Percentiles rank a stretch among this genome's conserved stretches.
Evolutionary conservation across 371 early-diverging fungal genomes (phyloP).

Genomic region (Furculomyces boomerangus): DNA sequence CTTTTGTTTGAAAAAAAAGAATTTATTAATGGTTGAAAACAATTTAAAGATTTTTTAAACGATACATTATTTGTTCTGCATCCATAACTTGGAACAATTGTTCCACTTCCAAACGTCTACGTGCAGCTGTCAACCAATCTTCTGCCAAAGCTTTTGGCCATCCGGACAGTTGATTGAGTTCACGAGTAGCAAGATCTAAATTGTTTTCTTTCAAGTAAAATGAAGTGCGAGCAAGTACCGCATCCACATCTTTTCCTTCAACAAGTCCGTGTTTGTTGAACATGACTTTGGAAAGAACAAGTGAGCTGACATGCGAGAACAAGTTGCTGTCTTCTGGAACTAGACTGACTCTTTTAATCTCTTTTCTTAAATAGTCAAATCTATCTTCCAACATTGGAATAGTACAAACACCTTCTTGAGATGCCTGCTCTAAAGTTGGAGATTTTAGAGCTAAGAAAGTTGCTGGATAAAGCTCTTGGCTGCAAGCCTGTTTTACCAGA

Average conservation of each 20-base stretch:
- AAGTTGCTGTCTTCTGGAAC: conserved; percentile 75
- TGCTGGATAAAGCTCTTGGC: conserved; percentile 38
- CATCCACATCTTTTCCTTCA: conserved; percentile 75
- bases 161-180: conserved; percentile 82
- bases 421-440: conserved; percentile 24
- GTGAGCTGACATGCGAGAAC: conserved; percentile 61
- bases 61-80: not conserved
- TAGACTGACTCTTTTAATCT: conserved; percentile 63
- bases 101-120: conserved; percentile 69
- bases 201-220: conserved; percentile 56
- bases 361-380: conserved; percentile 45
- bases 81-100: conserved; percentile 59
- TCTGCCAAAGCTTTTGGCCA: conserved; percentile 78
- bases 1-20: not conserved
- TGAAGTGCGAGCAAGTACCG: conserved; percentile 65
- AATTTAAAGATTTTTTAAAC: not conserved
- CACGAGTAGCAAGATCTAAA: conserved; percentile 77
- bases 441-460: conserved; percentile 41
- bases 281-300: conserved; percentile 54
- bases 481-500: conserved; percentile 26
- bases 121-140: conserved; percentile 79
- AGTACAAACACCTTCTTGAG: conserved; percentile 48
- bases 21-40: not conserved
- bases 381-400: conserved; percentile 48
- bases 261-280: conserved; percentile 74